Conservation (phyloP, 2,329 filamentous ascomycete species). For the Cercospora janseana region DNA sequence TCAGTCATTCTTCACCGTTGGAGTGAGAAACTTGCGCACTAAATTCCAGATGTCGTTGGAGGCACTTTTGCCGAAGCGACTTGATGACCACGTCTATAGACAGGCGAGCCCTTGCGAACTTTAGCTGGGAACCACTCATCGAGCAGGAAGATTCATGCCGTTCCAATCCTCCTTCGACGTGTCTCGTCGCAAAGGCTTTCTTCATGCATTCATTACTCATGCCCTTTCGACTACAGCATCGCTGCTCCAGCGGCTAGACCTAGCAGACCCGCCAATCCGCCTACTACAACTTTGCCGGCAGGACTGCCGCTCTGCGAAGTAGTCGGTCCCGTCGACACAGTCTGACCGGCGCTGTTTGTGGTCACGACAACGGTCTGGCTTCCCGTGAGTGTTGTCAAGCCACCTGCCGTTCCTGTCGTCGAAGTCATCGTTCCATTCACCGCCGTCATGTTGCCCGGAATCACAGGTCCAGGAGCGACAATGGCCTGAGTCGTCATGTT, state of each 20-base stretch:
- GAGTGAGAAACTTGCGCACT: no score
- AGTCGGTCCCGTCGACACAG: constrained; percentile 4
- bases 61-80: no score
- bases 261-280: constrained; percentile 10
- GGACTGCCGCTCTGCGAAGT: constrained; percentile 8
- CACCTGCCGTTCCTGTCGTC: no score
- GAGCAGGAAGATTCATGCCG: no score
- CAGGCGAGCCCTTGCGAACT: no score
- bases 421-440: not conserved
- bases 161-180: not conserved
- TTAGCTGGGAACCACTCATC: no score
- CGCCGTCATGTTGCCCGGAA: not conserved
- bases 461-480: not conserved
- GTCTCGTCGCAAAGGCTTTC: not conserved
- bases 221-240: constrained; percentile 5
- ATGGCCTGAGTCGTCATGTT: constrained; percentile 3
- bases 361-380: constrained; percentile 6
- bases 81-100: no score
- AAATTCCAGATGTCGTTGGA: no score
- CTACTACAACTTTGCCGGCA: constrained; percentile 7
- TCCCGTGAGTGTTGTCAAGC: constrained; percentile 2
- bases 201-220: not conserved
- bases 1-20: no score
- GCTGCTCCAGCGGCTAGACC: constrained; percentile 12
- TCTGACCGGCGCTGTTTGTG: not conserved